Evolutionary conservation across 306 rosid species (phyloP), one percentile per base, ranked within the genome.

Genomic region (Abrus pulchellus): DNA sequence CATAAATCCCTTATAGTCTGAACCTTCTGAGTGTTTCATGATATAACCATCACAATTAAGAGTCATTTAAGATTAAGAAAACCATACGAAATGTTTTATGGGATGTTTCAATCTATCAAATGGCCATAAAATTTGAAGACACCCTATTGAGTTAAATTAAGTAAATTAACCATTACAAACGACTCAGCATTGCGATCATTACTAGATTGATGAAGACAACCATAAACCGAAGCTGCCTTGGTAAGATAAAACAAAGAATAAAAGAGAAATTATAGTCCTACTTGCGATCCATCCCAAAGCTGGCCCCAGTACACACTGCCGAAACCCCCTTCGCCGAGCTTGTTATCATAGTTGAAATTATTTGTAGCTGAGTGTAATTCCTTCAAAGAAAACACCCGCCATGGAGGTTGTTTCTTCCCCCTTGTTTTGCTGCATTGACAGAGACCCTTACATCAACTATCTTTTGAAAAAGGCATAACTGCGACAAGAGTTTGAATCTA

Each of bases 271-370:
- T 12, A 72, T 6, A 28, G 49, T 60, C 76, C 64, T 86, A 95
- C 99, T 83, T 95, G 99, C 1, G 99, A 91, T 87, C 99, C 99
- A 86, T 95, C 99, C 98, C 98, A 93, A 32, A 95, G 99, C 91
- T 95, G 99, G 67, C 99, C 99, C 99, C 99, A 93, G 82, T 95
- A 95, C 27, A 95, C 98, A 75, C 99, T 95, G 63, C 99, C 99
- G 66, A 93, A 95, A 49, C 96, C 98, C 7, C 99, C 99, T 88
- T 95, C 99, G 28, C 99, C 99, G n/a, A 95, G 97, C 83, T 95
- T 95, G 90, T 95, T 95, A 76, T 95, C 99, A 61, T 93, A 95
- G 85, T 95, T 95, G 78, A 95, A 95, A 80, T 91, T 95, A 86
- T 95, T 95, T 63, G 99, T 95, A 10, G 99, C 99, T 0, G 98